Conservation (phyloP, 306 rosid genomes). For the Canavalia ensiformis region DNA sequence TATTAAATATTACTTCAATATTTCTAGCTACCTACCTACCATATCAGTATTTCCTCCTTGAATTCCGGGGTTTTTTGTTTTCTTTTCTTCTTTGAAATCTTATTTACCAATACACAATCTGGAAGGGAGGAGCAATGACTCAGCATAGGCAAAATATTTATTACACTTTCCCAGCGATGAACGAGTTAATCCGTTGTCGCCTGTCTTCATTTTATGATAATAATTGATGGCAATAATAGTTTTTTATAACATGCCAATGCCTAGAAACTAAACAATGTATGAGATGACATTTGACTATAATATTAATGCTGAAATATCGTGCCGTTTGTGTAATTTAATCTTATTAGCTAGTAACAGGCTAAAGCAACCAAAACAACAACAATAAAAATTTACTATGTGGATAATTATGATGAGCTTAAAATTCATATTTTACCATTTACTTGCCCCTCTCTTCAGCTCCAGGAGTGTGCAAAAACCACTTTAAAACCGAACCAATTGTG, state of each 20-base stretch:
- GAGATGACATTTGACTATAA: not conserved
- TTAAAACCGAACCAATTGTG: no score
- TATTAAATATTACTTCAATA: not conserved
- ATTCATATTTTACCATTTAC: no score
- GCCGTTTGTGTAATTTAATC: not conserved
- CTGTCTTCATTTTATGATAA: not conserved
- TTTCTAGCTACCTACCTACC: not conserved
- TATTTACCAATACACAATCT: not conserved
- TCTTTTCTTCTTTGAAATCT: not conserved
- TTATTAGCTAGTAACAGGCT: not conserved
- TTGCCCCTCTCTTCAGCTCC: no score
- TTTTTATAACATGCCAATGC: no score
- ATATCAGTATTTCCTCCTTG: no score
- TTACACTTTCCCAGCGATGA: not conserved
- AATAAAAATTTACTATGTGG: not conserved
- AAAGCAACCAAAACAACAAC: not conserved
- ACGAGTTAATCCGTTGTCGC: no score
- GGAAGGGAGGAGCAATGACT: not conserved
- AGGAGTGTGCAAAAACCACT: no score
- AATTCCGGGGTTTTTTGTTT: no score
- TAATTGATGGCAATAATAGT: no score
- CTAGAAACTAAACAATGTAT: no score
- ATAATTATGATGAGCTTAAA: no score
- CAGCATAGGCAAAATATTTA: not conserved
- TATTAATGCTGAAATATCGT: not conserved